Evolutionary conservation across 139 green algal genomes (phyloP), one percentile per base, ranked within the genome.

Genomic region (Chlamydomonas incerta): DNA sequence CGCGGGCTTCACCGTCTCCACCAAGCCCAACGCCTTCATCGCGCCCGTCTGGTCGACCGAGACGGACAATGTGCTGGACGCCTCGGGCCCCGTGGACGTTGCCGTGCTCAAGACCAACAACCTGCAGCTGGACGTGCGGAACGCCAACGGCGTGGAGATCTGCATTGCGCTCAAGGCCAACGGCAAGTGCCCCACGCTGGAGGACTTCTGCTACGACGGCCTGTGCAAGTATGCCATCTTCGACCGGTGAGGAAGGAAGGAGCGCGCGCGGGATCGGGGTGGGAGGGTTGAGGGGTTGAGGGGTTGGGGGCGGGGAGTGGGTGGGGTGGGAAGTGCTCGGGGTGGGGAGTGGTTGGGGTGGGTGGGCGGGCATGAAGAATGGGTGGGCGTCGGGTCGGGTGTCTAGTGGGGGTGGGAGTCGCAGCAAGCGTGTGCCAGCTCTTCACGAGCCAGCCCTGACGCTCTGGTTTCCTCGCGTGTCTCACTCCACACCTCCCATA

Each of bases 201-300:
- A 83, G n/a, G 2, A 33, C 5, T 83, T 83, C 77, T 83, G 77
- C 77, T 74, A 34, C n/a, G 46, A 31, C 28, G 77, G 63, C 63
- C 26, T 74, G 37, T 83, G 77, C 63, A 74, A 83, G 28, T 83
- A 55, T 15, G 77, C 77, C 63, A 15, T 74, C 46, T 83, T 83
- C 37, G 41, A 74, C 65, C 29, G 46, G 77, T 83, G 63, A 35
- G 63, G 8, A 8, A 5, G 8, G 41, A 8, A 50, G 41, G 6
- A 50, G 41, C 41, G 8, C 41, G 8, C 8, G 41, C 6, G 6
- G 41, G 41, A 50, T n/a, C n/a, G n/a, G n/a, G n/a, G n/a, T n/a
- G n/a, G n/a, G n/a, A 24, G n/a, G 34, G 5, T 10, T 15, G 62
- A 21, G 62, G 13, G 4, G 37, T 35, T 10, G 35, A 15, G 20